Evolutionary conservation across 352 stramenopile genomes (phyloP).

Genomic region (Phytophthora tentaculata): DNA sequence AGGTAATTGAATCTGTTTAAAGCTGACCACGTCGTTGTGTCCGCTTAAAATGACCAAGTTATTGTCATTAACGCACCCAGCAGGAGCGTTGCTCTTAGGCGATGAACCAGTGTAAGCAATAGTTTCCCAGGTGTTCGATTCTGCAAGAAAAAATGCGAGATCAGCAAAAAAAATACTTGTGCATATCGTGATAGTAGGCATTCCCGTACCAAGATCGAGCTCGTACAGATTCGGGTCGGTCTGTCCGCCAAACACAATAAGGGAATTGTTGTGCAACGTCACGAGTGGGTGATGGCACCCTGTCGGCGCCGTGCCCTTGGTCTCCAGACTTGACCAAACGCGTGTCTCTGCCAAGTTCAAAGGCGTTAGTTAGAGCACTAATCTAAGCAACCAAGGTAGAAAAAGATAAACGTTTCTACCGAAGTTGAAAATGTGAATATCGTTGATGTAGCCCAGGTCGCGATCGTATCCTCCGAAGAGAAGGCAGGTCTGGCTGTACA

Average conservation of each 20-base stretch:
- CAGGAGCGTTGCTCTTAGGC: conserved; percentile 93
- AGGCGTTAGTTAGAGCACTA: too few relatives aligned
- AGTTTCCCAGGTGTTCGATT: conserved; percentile 69
- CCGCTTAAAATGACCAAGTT: conserved; percentile 93
- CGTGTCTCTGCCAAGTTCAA: conserved; percentile 49
- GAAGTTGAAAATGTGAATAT: conserved; percentile 98
- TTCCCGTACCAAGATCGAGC: conserved; percentile 76
- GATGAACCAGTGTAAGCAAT: conserved; percentile 68
- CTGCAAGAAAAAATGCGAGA: conserved; percentile 26
- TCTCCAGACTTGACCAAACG: conserved; percentile 91
- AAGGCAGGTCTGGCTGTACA: conserved; percentile 92
- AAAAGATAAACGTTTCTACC: conserved; percentile 36
- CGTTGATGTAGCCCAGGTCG: conserved; percentile 93
- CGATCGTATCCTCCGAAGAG: conserved; percentile 98
- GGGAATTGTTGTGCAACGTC: conserved; percentile 91
- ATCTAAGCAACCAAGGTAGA: too few relatives aligned
- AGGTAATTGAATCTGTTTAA: conserved; percentile 91
- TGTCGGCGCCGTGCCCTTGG: conserved; percentile 90
- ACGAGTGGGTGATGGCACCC: conserved; percentile 95
- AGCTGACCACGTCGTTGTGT: conserved; percentile 94
- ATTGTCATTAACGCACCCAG: conserved; percentile 90
- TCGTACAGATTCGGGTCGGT: conserved; percentile 96
- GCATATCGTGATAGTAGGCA: not conserved
- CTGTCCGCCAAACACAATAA: conserved; percentile 95
- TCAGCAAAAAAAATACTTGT: conserved; percentile 2